Percentiles rank a stretch among this genome's conserved stretches.
Conservation (phyloP, 495 filamentous ascomycete species). For the Aspergillus asperescens region DNA sequence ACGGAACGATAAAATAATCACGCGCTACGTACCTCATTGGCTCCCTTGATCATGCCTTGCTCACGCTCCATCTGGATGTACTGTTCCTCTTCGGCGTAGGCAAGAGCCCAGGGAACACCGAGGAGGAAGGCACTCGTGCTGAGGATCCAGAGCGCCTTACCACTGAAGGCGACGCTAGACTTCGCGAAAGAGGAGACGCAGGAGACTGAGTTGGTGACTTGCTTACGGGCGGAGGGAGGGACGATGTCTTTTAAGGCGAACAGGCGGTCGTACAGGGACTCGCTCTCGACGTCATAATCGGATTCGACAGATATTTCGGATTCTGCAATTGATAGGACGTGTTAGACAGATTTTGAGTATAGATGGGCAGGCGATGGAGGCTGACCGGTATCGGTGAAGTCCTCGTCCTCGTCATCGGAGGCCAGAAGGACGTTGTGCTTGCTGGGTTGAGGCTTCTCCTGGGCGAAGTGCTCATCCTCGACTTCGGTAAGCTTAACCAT, state of each 20-base stretch:
- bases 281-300: slow-evolving; percentile 43
- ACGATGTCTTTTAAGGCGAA: slow-evolving; percentile 87
- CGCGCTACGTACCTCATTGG: slow-evolving; percentile 53
- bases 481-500: slow-evolving; percentile 98
- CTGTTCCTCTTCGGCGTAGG: slow-evolving; percentile 92
- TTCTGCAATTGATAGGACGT: slow-evolving; percentile 19
- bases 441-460: slow-evolving; percentile 60
- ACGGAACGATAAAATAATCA: background rate
- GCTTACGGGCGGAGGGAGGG: slow-evolving; percentile 72
- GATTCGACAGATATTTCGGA: slow-evolving; percentile 54
- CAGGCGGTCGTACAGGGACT: slow-evolving; percentile 73
- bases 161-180: slow-evolving; percentile 59
- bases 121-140: slow-evolving; percentile 82
- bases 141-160: slow-evolving; percentile 82
- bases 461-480: slow-evolving; percentile 86
- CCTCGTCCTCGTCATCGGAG: slow-evolving; percentile 70
- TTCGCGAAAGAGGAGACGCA: slow-evolving; percentile 54
- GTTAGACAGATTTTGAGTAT: slow-evolving; percentile 16
- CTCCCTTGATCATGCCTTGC: slow-evolving; percentile 88
- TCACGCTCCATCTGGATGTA: slow-evolving; percentile 94
- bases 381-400: slow-evolving; percentile 86
- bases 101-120: slow-evolving; percentile 87
- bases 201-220: slow-evolving; percentile 54
- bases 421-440: slow-evolving; percentile 43
- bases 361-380: slow-evolving; percentile 1